Evolutionary conservation across 2,329 filamentous ascomycete species (phyloP), one percentile per base, ranked within the genome.

Genomic region (Exutisphaerella laricina): DNA sequence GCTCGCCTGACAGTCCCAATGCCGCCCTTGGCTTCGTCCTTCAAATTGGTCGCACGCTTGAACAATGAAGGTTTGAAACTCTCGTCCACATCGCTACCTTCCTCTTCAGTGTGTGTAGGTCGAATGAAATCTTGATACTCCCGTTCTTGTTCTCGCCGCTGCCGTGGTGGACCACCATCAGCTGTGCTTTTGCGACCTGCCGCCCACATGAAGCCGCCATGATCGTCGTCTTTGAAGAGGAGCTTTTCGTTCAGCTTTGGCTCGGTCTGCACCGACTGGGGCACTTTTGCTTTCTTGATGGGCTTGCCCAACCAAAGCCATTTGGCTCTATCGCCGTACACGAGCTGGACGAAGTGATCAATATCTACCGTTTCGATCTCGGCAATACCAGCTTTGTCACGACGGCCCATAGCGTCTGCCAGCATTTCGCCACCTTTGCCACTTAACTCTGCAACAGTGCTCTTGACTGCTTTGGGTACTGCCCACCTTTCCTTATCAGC

Each of bases 271-370:
- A 47, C 46, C 18, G 45, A 47, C 18, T 51, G 33, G 4, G 46
- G 30, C 29, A 45, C 18, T 35, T 47, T 57, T 17, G 52, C 45
- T 41, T 60, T 75, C 59, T 90, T 88, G 48, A 83, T 80, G 26
- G 86, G 78, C 63, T 95, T 97, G 12, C 90, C 92, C 48, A 86
- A 77, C 92, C 92, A 98, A 2, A 98, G 73, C 88, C 89, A 97
- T 63, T 94, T 95, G 12, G 86, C 75, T 43, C 85, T 79, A 61
- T 92, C 86, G 23, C 92, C 90, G 48, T 82, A 83, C 1, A 84
- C 79, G 18, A 94, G 72, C 46, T 80, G 80, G 36, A 87, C 76
- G 53, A 97, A 94, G 33, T 75, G 80, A 55, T 94, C 88, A 41
- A 96, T 80, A 58, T 97, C 88, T 7, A 88, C 73, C 1, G 89